These are phyloP conservation scores for Xylariaceae sp. DNA, from an alignment of 2,329 filamentous ascomycete genomes.

Conservation along the genomic window DNA sequence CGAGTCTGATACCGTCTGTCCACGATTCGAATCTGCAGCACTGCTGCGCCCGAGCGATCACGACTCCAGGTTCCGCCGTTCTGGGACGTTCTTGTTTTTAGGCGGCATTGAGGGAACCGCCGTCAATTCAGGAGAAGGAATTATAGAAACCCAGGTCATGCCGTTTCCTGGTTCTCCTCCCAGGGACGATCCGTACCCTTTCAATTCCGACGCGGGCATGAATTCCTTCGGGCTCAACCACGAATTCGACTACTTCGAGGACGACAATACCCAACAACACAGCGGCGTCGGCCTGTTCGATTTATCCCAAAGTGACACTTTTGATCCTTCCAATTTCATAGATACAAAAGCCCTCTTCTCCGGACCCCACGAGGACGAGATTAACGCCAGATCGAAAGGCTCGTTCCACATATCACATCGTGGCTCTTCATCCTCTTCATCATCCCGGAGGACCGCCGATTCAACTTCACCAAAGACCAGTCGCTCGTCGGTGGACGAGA, in stretches of 20 bases:
- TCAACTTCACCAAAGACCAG: slow-evolving; percentile 25
- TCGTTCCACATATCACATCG: slow-evolving; percentile 18
- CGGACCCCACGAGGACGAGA: slow-evolving; percentile 4
- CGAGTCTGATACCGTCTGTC: no score
- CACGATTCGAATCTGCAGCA: no score
- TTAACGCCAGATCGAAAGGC: slow-evolving; percentile 8
- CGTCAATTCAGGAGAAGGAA: no score
- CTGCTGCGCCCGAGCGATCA: no score
- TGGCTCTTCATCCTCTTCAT: slow-evolving; percentile 27
- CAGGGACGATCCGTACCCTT: slow-evolving; percentile 22
- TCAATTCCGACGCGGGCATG: slow-evolving; percentile 31
- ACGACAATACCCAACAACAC: slow-evolving; percentile 23
- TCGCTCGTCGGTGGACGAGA: slow-evolving; percentile 23
- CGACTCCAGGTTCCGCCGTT: no score
- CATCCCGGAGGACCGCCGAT: slow-evolving; percentile 20
- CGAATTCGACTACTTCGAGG: slow-evolving; percentile 34
- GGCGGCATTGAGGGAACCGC: no score
- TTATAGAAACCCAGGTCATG: slow-evolving; percentile 1
- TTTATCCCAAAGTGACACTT: slow-evolving; percentile 17
- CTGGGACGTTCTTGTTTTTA: no score
- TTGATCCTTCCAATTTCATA: slow-evolving; percentile 9
- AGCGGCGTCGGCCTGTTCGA: slow-evolving; percentile 25
- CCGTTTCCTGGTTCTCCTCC: slow-evolving; percentile 16
- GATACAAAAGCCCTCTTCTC: slow-evolving; percentile 16
- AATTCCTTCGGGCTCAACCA: slow-evolving; percentile 25